Percentiles rank a stretch among this genome's conserved stretches.
These are phyloP conservation scores for Neurospora sp. DNA, from an alignment of 495 filamentous ascomycete species.

Conservation along the genomic window DNA sequence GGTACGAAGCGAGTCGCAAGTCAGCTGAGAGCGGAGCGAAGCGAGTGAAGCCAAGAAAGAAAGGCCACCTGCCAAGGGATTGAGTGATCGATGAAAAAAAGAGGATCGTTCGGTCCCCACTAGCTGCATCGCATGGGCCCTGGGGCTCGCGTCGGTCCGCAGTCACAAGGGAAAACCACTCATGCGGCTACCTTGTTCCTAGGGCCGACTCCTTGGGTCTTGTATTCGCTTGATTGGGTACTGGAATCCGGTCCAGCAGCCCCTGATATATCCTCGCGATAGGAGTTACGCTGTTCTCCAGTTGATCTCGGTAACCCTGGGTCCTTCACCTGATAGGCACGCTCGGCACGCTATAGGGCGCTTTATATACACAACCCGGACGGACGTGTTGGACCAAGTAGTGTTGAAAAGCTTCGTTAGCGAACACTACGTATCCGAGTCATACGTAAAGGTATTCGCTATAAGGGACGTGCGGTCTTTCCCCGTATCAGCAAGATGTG, in stretches of 20 bases:
- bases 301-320: neutral
- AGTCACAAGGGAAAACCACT: slow-evolving; percentile 15
- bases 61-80: neutral
- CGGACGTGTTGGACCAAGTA: neutral
- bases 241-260: neutral
- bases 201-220: neutral
- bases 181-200: slow-evolving; percentile 4
- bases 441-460: neutral
- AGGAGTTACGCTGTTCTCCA: neutral
- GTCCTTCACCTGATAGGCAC: neutral
- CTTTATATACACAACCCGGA: neutral
- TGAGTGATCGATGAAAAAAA: neutral
- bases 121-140: slow-evolving; percentile 6
- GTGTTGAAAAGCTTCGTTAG: neutral
- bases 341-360: neutral
- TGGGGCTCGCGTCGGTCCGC: slow-evolving; percentile 21
- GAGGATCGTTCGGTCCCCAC: neutral
- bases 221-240: neutral
- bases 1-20: neutral
- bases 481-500: neutral
- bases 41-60: neutral
- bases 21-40: neutral
- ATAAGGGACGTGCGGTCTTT: neutral
- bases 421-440: neutral
- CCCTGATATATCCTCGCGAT: neutral